Evolutionary conservation across 2,329 filamentous ascomycete genomes (phyloP).

Genomic region (Chaetomium strumarium): DNA sequence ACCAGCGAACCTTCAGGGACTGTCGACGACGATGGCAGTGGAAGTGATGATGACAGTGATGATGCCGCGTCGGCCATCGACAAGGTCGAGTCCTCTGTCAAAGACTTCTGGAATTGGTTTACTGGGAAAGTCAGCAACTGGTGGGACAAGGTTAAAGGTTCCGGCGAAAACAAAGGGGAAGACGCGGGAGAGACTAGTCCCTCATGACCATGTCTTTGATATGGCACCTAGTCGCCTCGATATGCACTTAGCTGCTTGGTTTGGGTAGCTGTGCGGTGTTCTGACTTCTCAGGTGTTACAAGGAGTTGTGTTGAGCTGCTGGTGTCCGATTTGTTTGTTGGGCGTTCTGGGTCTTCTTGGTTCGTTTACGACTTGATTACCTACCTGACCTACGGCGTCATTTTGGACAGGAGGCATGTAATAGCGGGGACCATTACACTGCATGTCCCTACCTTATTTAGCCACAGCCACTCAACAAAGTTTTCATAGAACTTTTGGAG

Average conservation of each 20-base stretch:
- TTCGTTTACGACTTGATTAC: too few relatives aligned
- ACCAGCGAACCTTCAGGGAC: conserved; percentile 15
- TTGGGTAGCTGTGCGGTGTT: background rate
- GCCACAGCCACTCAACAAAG: too few relatives aligned
- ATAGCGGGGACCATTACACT: too few relatives aligned
- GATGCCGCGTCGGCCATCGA: conserved; percentile 27
- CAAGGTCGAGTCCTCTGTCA: conserved; percentile 26
- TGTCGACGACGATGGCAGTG: conserved; percentile 1
- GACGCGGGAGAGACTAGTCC: background rate
- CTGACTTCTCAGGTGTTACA: background rate
- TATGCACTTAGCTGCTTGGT: background rate
- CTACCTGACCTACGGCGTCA: too few relatives aligned
- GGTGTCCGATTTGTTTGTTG: too few relatives aligned
- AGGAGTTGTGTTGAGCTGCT: too few relatives aligned
- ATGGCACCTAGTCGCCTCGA: background rate
- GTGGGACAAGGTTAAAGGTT: conserved; percentile 39
- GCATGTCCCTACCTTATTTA: too few relatives aligned
- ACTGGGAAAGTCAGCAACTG: conserved; percentile 41
- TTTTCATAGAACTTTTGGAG: too few relatives aligned
- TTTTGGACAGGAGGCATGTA: too few relatives aligned
- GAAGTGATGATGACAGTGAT: conserved; percentile 13
- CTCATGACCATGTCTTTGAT: background rate
- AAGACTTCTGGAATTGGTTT: conserved; percentile 48
- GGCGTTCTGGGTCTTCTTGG: too few relatives aligned
- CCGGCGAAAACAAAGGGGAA: conserved; percentile 5